phyloP scores from a whole-genome alignment of 352 stramenopile species.

The Globisporangium paddicum region DNA sequence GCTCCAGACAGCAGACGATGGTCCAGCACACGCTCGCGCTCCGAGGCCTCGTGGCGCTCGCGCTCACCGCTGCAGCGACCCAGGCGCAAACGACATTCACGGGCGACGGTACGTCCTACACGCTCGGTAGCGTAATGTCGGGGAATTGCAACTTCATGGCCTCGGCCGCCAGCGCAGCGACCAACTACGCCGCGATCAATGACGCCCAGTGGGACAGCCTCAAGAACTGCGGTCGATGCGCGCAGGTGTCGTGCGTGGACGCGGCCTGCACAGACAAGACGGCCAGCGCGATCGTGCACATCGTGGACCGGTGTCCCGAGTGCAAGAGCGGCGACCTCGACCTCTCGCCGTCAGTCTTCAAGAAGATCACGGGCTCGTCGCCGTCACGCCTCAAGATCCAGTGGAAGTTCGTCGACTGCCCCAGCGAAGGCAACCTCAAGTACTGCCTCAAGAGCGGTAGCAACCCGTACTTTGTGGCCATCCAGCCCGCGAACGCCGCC shows the following conservation, averaged over 20 bases:
- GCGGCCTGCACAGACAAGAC: slow-evolving; percentile 25
- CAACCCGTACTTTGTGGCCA: slow-evolving; percentile 51
- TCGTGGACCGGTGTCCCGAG: slow-evolving; percentile 65
- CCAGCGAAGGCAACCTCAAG: slow-evolving; percentile 24
- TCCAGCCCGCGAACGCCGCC: slow-evolving; percentile 56
- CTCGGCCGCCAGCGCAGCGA: slow-evolving; percentile 25
- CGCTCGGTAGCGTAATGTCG: slow-evolving; percentile 21
- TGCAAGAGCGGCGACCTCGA: slow-evolving; percentile 56
- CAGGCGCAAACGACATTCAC: slow-evolving; percentile 23
- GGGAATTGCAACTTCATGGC: slow-evolving; percentile 75
- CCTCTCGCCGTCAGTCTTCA: slow-evolving; percentile 37
- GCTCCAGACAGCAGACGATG: slow-evolving; percentile 44
- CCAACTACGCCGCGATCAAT: slow-evolving; percentile 71
- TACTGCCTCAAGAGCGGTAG: slow-evolving; percentile 57
- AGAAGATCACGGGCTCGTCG: slow-evolving; percentile 26
- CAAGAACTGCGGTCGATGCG: slow-evolving; percentile 45
- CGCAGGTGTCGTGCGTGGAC: slow-evolving; percentile 45
- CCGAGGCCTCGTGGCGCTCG: slow-evolving; percentile 38
- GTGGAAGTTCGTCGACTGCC: slow-evolving; percentile 46
- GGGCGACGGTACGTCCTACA: slow-evolving; percentile 43
- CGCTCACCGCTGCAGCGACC: slow-evolving; percentile 17
- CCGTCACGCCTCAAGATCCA: slow-evolving; percentile 36
- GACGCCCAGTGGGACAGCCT: slow-evolving; percentile 44
- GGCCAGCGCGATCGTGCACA: slow-evolving; percentile 43
- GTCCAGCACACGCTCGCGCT: not conserved